Evolutionary conservation across 1,139 yeast species (phyloP).

Genomic region (Pichia sp.): DNA sequence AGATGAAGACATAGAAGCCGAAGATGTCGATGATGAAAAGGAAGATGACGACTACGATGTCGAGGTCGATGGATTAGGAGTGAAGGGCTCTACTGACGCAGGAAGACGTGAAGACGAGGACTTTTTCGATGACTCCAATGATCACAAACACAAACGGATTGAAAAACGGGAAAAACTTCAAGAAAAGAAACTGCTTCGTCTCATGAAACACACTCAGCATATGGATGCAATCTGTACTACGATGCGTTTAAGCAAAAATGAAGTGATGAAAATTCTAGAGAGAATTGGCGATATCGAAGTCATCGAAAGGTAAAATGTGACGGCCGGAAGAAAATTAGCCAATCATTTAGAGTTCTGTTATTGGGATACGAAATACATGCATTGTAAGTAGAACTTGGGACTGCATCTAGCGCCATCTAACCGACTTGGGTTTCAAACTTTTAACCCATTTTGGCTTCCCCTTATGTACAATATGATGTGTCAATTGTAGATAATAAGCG

Average conservation of each 20-base stretch:
- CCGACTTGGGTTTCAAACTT: too few relatives aligned
- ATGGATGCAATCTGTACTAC: constrained; percentile 22
- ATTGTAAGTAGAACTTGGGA: background rate
- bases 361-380: background rate
- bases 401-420: too few relatives aligned
- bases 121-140: constrained; percentile 12
- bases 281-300: constrained; percentile 19
- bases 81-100: constrained; percentile 9
- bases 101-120: constrained; percentile 10
- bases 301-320: constrained; percentile 6
- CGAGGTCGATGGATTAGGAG: background rate
- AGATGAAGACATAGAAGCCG: constrained; percentile 4
- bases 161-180: constrained; percentile 32
- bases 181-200: constrained; percentile 39
- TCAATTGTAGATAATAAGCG: too few relatives aligned
- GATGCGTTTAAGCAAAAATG: constrained; percentile 13
- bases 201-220: constrained; percentile 28
- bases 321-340: background rate
- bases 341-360: background rate
- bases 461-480: too few relatives aligned
- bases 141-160: constrained; percentile 25
- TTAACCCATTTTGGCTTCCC: too few relatives aligned
- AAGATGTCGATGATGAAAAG: constrained; percentile 6
- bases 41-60: constrained; percentile 22
- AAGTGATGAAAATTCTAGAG: constrained; percentile 14